Evolutionary conservation across 78 protist genomes (phyloP).

Genomic region (Isochrysis galbana): DNA sequence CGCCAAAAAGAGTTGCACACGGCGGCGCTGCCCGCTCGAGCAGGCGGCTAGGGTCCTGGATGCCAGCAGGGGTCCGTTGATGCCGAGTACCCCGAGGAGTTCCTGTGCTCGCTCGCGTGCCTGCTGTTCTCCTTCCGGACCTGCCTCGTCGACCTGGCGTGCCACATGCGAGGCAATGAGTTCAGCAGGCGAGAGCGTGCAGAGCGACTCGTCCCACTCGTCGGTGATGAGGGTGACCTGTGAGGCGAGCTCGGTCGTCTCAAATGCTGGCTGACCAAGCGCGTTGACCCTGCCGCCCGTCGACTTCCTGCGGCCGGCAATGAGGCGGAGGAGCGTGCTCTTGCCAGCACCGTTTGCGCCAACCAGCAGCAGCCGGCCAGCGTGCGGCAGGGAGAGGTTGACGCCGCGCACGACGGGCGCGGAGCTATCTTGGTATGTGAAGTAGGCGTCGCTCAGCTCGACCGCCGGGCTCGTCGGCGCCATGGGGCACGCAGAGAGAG

Average conservation of each 20-base stretch:
- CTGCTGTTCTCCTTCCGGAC: no score
- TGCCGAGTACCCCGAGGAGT: background rate
- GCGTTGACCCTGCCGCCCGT: background rate
- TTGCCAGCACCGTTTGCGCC: slow-evolving; percentile 78
- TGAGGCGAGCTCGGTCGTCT: slow-evolving; percentile 12
- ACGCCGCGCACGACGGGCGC: slow-evolving; percentile 5
- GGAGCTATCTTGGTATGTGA: background rate
- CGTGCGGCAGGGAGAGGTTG: background rate
- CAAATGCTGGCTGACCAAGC: slow-evolving; percentile 28
- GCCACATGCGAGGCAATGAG: background rate
- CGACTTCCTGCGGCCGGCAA: slow-evolving; percentile 48
- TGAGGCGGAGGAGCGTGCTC: slow-evolving; percentile 60
- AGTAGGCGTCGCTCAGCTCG: background rate
- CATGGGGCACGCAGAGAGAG: no score
- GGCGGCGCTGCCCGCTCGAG: slow-evolving; percentile 60
- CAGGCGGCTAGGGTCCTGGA: background rate
- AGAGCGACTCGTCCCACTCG: slow-evolving; percentile 2
- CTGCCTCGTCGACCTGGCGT: no score
- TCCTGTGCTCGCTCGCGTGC: no score
- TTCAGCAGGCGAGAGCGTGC: background rate
- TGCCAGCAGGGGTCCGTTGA: background rate
- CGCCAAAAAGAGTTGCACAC: slow-evolving; percentile 56
- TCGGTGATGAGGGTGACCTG: background rate
- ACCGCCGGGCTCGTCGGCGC: no score
- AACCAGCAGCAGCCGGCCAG: slow-evolving; percentile 52